phyloP scores from a whole-genome alignment of 192 early-diverging fungal genomes.

The Mortierella hygrophila region DNA sequence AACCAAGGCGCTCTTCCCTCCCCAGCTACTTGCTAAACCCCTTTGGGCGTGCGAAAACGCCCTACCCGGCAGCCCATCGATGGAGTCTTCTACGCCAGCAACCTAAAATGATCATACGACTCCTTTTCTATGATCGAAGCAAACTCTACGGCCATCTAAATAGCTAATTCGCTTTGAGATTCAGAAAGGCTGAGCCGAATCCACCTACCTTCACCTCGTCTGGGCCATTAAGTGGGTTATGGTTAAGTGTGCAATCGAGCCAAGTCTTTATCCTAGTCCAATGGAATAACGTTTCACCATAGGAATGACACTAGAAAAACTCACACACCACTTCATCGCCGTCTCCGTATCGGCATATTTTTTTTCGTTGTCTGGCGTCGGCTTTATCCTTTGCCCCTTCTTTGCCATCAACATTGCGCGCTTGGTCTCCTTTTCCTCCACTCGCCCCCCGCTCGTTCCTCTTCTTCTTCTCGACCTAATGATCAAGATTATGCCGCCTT shows the following conservation, averaged over 20 bases:
- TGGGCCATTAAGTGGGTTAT: background rate
- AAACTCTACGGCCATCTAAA: background rate
- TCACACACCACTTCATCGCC: background rate
- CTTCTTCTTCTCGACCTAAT: background rate
- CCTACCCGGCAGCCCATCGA: background rate
- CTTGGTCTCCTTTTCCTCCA: background rate
- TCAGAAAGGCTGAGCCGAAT: background rate
- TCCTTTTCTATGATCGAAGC: background rate
- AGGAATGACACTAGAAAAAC: background rate
- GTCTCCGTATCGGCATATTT: background rate
- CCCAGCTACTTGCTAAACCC: background rate
- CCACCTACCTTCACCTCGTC: background rate
- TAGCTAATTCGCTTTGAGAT: background rate
- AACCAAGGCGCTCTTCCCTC: background rate
- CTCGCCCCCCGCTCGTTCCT: background rate
- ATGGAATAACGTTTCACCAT: background rate
- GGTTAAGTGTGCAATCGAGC: background rate
- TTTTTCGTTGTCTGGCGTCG: background rate
- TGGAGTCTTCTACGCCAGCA: background rate
- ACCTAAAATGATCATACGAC: background rate
- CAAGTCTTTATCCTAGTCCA: background rate
- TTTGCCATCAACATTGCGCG: background rate
- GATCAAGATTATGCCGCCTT: conserved; percentile 6
- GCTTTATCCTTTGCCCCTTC: background rate
- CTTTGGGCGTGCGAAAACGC: background rate